Conservation (phyloP, 345 rosid genomes). For the Cardamine resedifolia region DNA sequence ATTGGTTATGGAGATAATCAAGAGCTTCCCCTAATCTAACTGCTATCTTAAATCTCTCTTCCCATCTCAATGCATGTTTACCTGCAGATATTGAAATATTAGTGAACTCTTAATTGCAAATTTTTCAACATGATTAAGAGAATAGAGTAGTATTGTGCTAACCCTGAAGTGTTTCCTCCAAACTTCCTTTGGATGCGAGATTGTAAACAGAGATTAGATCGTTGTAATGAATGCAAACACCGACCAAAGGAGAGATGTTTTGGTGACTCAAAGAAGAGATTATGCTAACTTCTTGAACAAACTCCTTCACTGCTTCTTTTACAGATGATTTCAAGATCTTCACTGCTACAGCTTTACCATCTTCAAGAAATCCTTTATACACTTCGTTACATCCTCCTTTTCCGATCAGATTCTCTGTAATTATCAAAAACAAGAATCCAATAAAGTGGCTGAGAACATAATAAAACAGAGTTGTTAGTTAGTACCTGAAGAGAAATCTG, state of each 20-base stretch:
- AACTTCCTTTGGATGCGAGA: slow-evolving; percentile 68
- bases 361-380: slow-evolving; percentile 69
- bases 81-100: slow-evolving; percentile 24
- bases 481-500: slow-evolving; percentile 71
- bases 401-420: slow-evolving; percentile 68
- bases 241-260: slow-evolving; percentile 60
- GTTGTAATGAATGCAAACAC: slow-evolving; percentile 56
- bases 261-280: slow-evolving; percentile 67
- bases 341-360: slow-evolving; percentile 69
- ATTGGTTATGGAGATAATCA: slow-evolving; percentile 62
- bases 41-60: slow-evolving; percentile 59
- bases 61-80: slow-evolving; percentile 58
- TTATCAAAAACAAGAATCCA: slow-evolving; percentile 10
- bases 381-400: slow-evolving; percentile 83
- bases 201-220: slow-evolving; percentile 72
- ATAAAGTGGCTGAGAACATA: background rate
- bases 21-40: slow-evolving; percentile 73
- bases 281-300: slow-evolving; percentile 69
- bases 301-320: slow-evolving; percentile 60
- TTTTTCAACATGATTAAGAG: slow-evolving; percentile 1
- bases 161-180: slow-evolving; percentile 79
- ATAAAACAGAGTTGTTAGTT: slow-evolving; percentile 3
- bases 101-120: background rate
- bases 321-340: slow-evolving; percentile 70
- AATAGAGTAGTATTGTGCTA: slow-evolving; percentile 12